Percentiles rank a stretch among this genome's conserved stretches.
These are phyloP conservation scores for Lentithecium fluviatile DNA, from an alignment of 495 filamentous ascomycete species.

Conservation along the genomic window DNA sequence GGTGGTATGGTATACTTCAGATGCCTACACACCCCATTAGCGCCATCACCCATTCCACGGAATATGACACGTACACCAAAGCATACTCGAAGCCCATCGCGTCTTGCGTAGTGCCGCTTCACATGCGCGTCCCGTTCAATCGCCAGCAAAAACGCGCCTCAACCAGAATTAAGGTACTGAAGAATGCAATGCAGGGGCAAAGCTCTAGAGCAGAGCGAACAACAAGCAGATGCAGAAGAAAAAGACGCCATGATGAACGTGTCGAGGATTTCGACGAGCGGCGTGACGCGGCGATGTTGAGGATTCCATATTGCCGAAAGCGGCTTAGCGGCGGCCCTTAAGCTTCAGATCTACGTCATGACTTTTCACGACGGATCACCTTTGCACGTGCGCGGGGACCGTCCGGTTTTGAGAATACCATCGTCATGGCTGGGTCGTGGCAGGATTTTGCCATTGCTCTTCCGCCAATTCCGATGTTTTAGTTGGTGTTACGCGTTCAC, in stretches of 20 bases:
- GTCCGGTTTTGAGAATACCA: background rate
- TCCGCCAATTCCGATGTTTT: too few relatives aligned
- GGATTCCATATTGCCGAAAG: background rate
- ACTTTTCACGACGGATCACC: background rate
- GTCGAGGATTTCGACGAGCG: background rate
- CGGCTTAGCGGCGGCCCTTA: background rate
- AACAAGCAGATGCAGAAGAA: background rate
- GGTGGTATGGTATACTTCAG: conserved; percentile 66
- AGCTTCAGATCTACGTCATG: conserved; percentile 1
- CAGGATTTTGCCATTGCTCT: background rate
- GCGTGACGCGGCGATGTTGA: background rate
- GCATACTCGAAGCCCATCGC: conserved; percentile 68
- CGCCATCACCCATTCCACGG: background rate
- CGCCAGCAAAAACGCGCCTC: background rate
- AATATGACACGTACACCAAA: conserved; percentile 55
- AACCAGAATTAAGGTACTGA: background rate
- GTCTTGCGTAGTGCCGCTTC: background rate
- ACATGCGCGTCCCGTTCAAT: background rate
- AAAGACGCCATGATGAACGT: conserved; percentile 3
- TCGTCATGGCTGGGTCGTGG: conserved; percentile 3
- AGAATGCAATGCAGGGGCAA: background rate
- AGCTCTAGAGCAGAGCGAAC: conserved; percentile 12
- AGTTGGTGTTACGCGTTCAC: too few relatives aligned
- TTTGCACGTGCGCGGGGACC: background rate
- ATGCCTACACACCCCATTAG: conserved; percentile 51